Base-by-base conservation (phyloP, 2,329 filamentous ascomycete genomes). In the Ilyonectria robusta region DNA sequence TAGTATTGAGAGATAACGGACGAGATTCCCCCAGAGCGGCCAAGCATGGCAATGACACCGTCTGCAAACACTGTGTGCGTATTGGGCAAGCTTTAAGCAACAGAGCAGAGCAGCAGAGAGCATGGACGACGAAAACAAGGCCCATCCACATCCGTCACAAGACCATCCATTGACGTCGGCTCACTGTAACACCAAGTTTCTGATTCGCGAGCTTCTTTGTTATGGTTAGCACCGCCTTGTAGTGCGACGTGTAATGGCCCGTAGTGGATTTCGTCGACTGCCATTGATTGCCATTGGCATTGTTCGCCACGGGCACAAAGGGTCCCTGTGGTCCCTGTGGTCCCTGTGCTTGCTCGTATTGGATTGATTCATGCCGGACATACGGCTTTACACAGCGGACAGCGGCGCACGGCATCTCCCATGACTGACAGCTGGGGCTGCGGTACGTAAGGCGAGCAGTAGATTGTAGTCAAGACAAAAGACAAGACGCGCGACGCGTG, bases 131-230 rank as follows among this genome's bases (percentile, higher is more conserved):
- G 33, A 58, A 68, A 71, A 55, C 59, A 65, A 55, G 62, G 50
- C 21, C 70, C 66, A 67, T 70, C 72, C 67, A 67, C 61, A 65
- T 67, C 60, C 71, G 60, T 74, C 72, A 72, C 65, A 69, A 69
- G 64, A 63, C 57, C 44, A 51, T 57, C 46, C 23, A n/a, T 63
- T 64, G 65, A 57, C 48, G 58, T 42, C 60, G 66, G 47, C 44
- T 46, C 55, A 53, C 40, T 40, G 19, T 19, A 40, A 62, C 37
- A 51, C 62, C 63, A 53, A 46, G 50, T 48, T 48, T 50, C 60
- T 29, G 59, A 61, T 53, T 60, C 63, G 62, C 29, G 62, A 59
- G 56, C 40, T n/a, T 26, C 47, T 59, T 11, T 26, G 47, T 53
- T 58, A 51, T 65, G 26, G 44, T 37, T 26, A 46, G 51, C 62